Conservation (phyloP, 306 rosid species). For the Cicer chorassanicum region DNA sequence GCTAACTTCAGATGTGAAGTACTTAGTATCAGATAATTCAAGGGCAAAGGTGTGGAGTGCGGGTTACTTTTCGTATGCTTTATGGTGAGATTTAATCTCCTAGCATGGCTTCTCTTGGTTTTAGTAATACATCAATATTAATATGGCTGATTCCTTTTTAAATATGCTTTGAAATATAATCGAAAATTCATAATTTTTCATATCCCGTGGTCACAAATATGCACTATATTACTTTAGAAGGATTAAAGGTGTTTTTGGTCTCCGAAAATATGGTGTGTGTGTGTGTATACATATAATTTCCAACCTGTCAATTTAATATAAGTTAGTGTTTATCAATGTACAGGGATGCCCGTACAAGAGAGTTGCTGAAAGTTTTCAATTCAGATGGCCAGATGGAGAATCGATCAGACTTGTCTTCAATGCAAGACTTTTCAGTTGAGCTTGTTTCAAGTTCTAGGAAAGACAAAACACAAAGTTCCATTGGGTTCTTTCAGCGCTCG, state of each 20-base stretch:
- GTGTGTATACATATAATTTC: background rate
- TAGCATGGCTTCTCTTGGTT: slow-evolving; percentile 13
- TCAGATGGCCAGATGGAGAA: slow-evolving; percentile 89
- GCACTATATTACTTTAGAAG: slow-evolving; percentile 8
- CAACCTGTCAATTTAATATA: slow-evolving; percentile 43
- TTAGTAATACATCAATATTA: slow-evolving; percentile 25
- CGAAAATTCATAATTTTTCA: background rate
- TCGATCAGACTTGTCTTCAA: slow-evolving; percentile 65
- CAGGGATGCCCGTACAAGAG: slow-evolving; percentile 96
- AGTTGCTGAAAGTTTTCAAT: slow-evolving; percentile 84
- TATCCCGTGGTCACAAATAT: background rate
- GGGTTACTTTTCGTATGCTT: slow-evolving; percentile 75
- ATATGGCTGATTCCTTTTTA: slow-evolving; percentile 16
- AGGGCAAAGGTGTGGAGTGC: slow-evolving; percentile 91
- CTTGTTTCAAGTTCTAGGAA: slow-evolving; percentile 63
- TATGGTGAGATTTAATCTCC: slow-evolving; percentile 69
- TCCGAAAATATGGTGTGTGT: background rate
- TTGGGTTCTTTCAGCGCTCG: slow-evolving; percentile 96
- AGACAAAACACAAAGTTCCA: slow-evolving; percentile 76
- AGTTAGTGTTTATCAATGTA: slow-evolving; percentile 50
- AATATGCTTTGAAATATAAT: slow-evolving; percentile 15
- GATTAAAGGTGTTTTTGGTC: background rate
- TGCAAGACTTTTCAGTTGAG: slow-evolving; percentile 73
- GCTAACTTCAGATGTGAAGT: slow-evolving; percentile 76
- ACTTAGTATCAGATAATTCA: slow-evolving; percentile 70